A percentile compares a stretch with the other conserved stretches of the same genome.
These are phyloP conservation scores for Rhizoclosmatium sp. DNA, from an alignment of 192 early-diverging fungal genomes.

Conservation along the genomic window DNA sequence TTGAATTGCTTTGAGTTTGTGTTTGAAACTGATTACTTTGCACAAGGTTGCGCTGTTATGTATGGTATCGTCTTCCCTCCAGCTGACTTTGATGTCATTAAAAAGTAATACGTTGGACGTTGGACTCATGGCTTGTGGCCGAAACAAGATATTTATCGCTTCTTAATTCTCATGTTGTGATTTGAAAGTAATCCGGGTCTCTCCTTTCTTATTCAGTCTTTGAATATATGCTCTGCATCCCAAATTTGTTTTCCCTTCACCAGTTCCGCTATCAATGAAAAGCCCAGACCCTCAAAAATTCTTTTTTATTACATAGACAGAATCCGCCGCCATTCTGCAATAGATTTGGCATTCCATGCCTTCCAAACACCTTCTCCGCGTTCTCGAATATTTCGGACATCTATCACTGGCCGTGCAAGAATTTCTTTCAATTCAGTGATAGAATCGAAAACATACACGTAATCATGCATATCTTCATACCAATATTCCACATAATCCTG, in stretches of 20 bases:
- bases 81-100: conserved; percentile 64
- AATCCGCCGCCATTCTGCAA: background rate
- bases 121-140: too few relatives aligned
- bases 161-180: too few relatives aligned
- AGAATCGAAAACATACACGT: conserved; percentile 24
- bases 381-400: conserved; percentile 4
- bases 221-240: too few relatives aligned
- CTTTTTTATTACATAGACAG: background rate
- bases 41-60: conserved; percentile 49
- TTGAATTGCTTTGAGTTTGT: background rate
- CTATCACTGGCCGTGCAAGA: background rate
- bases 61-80: conserved; percentile 64
- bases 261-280: too few relatives aligned
- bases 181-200: too few relatives aligned
- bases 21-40: background rate
- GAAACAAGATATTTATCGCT: too few relatives aligned
- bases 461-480: conserved; percentile 15
- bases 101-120: conserved; percentile 46
- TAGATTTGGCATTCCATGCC: conserved; percentile 10
- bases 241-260: too few relatives aligned
- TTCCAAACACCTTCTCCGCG: conserved; percentile 18
- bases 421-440: conserved; percentile 12
- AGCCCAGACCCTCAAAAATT: too few relatives aligned
- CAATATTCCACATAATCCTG: conserved; percentile 35
- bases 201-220: too few relatives aligned